A percentile compares a stretch with the other conserved stretches of the same genome.
These are phyloP conservation scores for Parmelia sp. DNA, from an alignment of 495 filamentous ascomycete species.

Conservation along the genomic window DNA sequence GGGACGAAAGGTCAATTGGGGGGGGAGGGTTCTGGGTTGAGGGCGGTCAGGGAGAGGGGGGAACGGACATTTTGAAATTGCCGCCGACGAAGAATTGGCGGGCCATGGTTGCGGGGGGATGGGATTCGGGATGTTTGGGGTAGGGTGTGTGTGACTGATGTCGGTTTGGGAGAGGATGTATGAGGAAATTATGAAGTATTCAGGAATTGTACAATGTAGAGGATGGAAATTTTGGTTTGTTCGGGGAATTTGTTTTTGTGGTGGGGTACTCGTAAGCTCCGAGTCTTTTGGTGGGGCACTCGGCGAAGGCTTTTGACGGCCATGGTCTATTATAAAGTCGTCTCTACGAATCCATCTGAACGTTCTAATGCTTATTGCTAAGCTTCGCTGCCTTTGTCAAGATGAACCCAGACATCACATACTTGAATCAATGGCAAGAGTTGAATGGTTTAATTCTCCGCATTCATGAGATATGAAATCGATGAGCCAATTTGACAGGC, in stretches of 20 bases:
- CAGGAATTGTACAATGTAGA: too few relatives aligned
- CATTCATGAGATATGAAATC: too few relatives aligned
- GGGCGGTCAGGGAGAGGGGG: slow-evolving; percentile 8
- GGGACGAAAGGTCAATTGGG: neutral
- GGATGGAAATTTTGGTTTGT: neutral
- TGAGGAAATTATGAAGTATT: neutral
- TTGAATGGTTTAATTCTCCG: neutral
- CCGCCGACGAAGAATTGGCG: slow-evolving; percentile 99
- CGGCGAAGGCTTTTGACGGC: neutral
- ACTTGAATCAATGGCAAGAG: neutral
- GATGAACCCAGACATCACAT: neutral
- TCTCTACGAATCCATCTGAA: neutral
- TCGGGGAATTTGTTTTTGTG: neutral
- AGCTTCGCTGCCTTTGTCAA: neutral
- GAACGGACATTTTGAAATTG: slow-evolving; percentile 93
- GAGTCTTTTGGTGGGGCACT: neutral
- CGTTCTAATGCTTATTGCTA: neutral
- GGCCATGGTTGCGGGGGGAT: slow-evolving; percentile 53
- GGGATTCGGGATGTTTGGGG: neutral
- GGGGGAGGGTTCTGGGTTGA: slow-evolving; percentile 4
- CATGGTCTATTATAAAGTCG: neutral
- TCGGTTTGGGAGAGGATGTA: neutral
- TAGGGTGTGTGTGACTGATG: neutral
- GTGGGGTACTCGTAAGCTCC: slow-evolving; percentile 6
- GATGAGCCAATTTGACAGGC: neutral